Evolutionary conservation across 176 grass and related monocot species (phyloP).

Genomic region (Eragrostis curvula): DNA sequence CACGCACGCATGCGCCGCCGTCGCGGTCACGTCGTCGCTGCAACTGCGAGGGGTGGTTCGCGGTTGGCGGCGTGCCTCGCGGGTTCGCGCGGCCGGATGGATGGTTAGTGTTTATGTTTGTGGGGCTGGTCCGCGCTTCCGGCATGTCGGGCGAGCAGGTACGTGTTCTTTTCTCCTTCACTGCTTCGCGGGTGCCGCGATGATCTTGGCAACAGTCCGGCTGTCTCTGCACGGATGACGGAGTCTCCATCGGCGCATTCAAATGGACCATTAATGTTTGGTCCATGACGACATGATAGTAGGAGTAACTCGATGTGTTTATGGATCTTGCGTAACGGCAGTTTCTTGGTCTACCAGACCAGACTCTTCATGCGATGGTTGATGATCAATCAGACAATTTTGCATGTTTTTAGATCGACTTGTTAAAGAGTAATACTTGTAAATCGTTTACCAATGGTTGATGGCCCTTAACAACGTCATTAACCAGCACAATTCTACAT

Average conservation of each 20-base stretch:
- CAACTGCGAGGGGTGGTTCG: slow-evolving; percentile 29
- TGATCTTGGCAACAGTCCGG: slow-evolving; percentile 4
- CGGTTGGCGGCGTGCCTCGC: slow-evolving; percentile 14
- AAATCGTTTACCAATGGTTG: background rate
- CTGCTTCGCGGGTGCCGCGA: background rate
- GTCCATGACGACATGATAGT: background rate
- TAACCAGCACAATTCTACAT: background rate
- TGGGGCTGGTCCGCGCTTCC: background rate
- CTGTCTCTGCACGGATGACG: background rate
- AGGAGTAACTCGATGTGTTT: background rate
- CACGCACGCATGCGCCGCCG: background rate
- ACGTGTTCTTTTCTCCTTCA: slow-evolving; percentile 32
- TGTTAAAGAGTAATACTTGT: background rate
- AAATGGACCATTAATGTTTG: background rate
- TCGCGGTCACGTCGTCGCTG: background rate
- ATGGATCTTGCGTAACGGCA: background rate
- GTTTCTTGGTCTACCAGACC: background rate
- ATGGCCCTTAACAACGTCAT: background rate
- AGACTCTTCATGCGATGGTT: background rate
- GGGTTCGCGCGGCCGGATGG: slow-evolving; percentile 10
- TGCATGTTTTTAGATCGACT: too few species aligned
- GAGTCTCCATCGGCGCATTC: slow-evolving; percentile 1
- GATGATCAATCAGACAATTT: background rate
- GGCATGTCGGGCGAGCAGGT: background rate
- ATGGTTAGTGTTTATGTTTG: background rate